phyloP scores from a whole-genome alignment of 495 filamentous ascomycete species.

The Achaetomiella virescens region DNA sequence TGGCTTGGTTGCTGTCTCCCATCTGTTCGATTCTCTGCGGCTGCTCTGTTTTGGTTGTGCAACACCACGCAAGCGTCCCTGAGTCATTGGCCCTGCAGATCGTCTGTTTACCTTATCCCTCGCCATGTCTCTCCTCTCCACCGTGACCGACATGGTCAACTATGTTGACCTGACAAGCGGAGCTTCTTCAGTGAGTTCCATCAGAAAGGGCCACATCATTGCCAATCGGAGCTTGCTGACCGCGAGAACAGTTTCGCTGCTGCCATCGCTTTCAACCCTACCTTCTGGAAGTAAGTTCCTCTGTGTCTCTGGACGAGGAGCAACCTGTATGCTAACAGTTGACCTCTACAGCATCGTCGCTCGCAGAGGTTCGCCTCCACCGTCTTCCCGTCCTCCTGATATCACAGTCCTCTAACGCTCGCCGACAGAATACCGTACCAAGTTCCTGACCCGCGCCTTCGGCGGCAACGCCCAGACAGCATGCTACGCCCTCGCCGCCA shows the following conservation, averaged over 20 bases:
- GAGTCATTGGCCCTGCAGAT: background rate
- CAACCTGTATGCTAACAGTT: slow-evolving; percentile 17
- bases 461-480: slow-evolving; percentile 69
- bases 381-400: background rate
- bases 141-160: slow-evolving; percentile 35
- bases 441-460: slow-evolving; percentile 80
- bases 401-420: slow-evolving; percentile 5
- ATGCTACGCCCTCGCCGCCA: slow-evolving; percentile 82
- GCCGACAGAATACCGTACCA: slow-evolving; percentile 76
- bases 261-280: slow-evolving; percentile 69
- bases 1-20: too few relatives aligned
- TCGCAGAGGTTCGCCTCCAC: slow-evolving; percentile 52
- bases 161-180: slow-evolving; percentile 59
- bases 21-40: too few relatives aligned
- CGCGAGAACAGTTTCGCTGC: slow-evolving; percentile 53
- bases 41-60: background rate
- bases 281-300: slow-evolving; percentile 67
- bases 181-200: slow-evolving; percentile 53
- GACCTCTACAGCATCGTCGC: slow-evolving; percentile 50
- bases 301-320: background rate
- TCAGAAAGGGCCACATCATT: background rate
- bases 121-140: slow-evolving; percentile 28
- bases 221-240: slow-evolving; percentile 10
- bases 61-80: background rate
- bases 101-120: background rate